Conservation (phyloP, 208 protist species). For the Leptomonas pyrrhocoris region DNA sequence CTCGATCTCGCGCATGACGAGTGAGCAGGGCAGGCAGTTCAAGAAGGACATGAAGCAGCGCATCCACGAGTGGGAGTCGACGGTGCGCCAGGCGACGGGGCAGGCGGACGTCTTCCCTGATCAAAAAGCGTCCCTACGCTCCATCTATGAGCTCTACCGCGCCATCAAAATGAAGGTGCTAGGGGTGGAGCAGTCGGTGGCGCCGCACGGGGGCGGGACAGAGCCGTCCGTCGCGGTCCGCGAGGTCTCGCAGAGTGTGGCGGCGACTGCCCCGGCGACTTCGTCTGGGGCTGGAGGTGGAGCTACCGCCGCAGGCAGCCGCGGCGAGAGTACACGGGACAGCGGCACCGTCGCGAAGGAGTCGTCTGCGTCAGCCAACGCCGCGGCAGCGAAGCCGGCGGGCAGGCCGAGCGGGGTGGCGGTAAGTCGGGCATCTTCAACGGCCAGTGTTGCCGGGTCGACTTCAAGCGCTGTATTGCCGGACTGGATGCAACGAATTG, state of each 20-base stretch:
- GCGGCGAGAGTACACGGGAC: slow-evolving; percentile 18
- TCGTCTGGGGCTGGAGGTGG: slow-evolving; percentile 1
- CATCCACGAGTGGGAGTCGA: slow-evolving; percentile 89
- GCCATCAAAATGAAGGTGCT: slow-evolving; percentile 63
- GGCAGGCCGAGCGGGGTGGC: slow-evolving; percentile 3
- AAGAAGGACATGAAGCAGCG: slow-evolving; percentile 90
- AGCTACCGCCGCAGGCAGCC: slow-evolving; percentile 4
- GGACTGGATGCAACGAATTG: slow-evolving; percentile 33
- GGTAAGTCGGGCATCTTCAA: slow-evolving; percentile 7
- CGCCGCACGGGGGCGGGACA: slow-evolving; percentile 5
- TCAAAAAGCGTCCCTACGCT: slow-evolving; percentile 72
- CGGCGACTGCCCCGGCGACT: background rate
- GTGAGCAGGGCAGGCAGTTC: slow-evolving; percentile 65
- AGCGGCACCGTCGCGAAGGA: slow-evolving; percentile 16
- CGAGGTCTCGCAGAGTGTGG: slow-evolving; percentile 25
- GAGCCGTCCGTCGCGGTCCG: slow-evolving; percentile 18
- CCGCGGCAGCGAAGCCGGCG: background rate
- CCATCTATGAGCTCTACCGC: slow-evolving; percentile 90
- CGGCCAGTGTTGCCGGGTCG: background rate
- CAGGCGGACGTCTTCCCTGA: slow-evolving; percentile 64
- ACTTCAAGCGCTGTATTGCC: background rate
- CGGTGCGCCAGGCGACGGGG: slow-evolving; percentile 66
- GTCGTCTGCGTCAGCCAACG: background rate
- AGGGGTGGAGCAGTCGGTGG: slow-evolving; percentile 35
- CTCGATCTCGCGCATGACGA: slow-evolving; percentile 54